Conservation (phyloP, 129 eudicot genomes). For the Ambrosia artemisiifolia region DNA sequence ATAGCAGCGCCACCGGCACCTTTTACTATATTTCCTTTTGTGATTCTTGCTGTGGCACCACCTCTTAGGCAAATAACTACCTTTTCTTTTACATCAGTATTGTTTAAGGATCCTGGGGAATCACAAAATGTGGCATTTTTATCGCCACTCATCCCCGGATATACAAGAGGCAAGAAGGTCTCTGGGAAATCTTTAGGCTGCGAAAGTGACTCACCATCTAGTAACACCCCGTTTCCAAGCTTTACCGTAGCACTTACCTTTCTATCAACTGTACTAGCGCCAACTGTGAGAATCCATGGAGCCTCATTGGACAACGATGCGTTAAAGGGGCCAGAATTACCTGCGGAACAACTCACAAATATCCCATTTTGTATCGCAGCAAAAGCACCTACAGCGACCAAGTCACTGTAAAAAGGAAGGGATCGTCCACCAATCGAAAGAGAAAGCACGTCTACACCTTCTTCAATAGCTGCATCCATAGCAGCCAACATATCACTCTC, state of each 20-base stretch:
- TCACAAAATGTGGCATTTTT: slow-evolving; percentile 20
- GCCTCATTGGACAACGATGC: slow-evolving; percentile 52
- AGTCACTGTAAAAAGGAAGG: slow-evolving; percentile 32
- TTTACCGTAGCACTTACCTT: slow-evolving; percentile 41
- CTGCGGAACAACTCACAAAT: slow-evolving; percentile 64
- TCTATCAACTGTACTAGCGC: slow-evolving; percentile 68
- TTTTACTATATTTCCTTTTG: slow-evolving; percentile 45
- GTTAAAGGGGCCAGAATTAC: slow-evolving; percentile 49
- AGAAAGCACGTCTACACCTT: slow-evolving; percentile 66
- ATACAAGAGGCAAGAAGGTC: slow-evolving; percentile 51
- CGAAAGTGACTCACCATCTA: slow-evolving; percentile 51
- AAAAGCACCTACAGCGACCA: slow-evolving; percentile 43
- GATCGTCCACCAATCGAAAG: slow-evolving; percentile 45
- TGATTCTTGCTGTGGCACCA: slow-evolving; percentile 27
- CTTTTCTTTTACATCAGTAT: slow-evolving; percentile 51
- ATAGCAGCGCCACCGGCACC: slow-evolving; percentile 69
- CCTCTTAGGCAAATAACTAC: slow-evolving; percentile 49
- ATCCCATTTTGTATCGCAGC: slow-evolving; percentile 61
- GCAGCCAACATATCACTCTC: slow-evolving; percentile 50
- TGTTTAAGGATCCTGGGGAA: slow-evolving; percentile 37
- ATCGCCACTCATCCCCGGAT: slow-evolving; percentile 38
- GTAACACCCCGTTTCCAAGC: slow-evolving; percentile 37
- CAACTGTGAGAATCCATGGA: slow-evolving; percentile 81
- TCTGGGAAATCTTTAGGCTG: slow-evolving; percentile 49
- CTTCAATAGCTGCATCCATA: slow-evolving; percentile 56